These are phyloP conservation scores for Aspergillus arachidicola DNA, from an alignment of 2,329 filamentous ascomycete genomes.

Conservation along the genomic window DNA sequence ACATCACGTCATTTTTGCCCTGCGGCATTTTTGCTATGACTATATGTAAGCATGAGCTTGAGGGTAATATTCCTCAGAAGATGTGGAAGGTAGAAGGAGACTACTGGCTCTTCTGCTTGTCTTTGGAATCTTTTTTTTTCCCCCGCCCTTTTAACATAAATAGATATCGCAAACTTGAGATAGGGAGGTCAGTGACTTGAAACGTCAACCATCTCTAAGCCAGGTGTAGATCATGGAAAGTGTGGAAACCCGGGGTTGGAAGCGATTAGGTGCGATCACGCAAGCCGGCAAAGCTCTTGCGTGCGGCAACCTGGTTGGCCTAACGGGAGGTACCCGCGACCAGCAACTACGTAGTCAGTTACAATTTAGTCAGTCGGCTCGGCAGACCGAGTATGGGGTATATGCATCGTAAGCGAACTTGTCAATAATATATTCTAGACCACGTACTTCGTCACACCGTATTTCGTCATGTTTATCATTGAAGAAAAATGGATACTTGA, in stretches of 20 bases:
- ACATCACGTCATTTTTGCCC: constrained; percentile 9
- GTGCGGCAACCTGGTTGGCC: constrained; percentile 6
- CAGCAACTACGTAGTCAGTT: too few relatives aligned
- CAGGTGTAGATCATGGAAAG: not conserved
- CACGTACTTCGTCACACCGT: not conserved
- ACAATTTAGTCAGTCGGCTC: not conserved
- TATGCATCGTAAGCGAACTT: not conserved
- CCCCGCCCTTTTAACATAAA: not conserved
- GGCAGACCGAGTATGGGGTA: not conserved
- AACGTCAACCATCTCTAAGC: not conserved
- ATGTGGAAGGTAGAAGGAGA: not conserved
- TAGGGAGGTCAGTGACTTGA: not conserved
- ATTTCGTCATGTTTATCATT: not conserved
- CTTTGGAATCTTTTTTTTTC: not conserved
- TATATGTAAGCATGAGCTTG: not conserved
- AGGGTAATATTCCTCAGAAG: not conserved
- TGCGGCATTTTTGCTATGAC: not conserved
- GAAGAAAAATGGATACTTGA: not conserved
- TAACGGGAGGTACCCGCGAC: not conserved
- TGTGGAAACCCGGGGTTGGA: constrained; percentile 2
- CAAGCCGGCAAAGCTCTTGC: constrained; percentile 28
- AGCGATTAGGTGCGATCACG: constrained; percentile 31
- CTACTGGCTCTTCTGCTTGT: not conserved
- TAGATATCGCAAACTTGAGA: not conserved
- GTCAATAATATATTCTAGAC: not conserved